These are phyloP conservation scores for Alternaria ethzedia DNA, from an alignment of 2,329 filamentous ascomycete genomes.

Conservation along the genomic window DNA sequence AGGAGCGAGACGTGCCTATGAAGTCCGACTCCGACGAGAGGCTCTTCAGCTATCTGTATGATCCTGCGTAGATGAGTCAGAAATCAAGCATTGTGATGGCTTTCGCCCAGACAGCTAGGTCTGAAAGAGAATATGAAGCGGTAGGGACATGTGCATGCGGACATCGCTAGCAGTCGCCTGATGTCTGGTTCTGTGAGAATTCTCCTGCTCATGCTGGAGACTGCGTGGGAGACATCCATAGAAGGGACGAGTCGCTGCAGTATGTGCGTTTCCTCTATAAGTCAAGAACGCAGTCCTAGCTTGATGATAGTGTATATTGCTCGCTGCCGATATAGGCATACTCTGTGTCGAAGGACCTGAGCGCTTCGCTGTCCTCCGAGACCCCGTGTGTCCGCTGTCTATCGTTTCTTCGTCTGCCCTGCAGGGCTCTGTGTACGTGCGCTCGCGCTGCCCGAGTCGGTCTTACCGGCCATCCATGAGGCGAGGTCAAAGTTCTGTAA, in stretches of 20 bases:
- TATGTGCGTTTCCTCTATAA: neutral
- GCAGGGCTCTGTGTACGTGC: conserved; percentile 38
- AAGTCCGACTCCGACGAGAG: neutral
- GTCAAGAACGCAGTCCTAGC: neutral
- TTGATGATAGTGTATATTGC: neutral
- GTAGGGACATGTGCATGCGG: neutral
- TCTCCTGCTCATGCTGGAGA: neutral
- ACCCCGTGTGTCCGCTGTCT: neutral
- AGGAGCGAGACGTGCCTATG: neutral
- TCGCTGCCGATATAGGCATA: neutral
- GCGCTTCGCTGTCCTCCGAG: neutral
- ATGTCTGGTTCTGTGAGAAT: neutral
- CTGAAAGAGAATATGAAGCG: neutral
- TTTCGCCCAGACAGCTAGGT: neutral
- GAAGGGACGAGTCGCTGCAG: neutral
- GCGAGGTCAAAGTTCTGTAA: conserved; percentile 72
- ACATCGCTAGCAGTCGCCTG: neutral
- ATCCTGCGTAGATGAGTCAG: neutral
- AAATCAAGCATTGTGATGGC: neutral
- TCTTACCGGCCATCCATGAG: conserved; percentile 69
- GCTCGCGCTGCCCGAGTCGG: conserved; percentile 27
- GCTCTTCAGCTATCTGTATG: neutral
- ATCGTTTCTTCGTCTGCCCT: conserved; percentile 33
- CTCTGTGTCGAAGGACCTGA: neutral
- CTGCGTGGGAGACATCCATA: neutral